A percentile compares a stretch with the other conserved stretches of the same genome.
Conservation (phyloP, 2,329 filamentous ascomycete genomes). For the Cryphonectria naterciae region DNA sequence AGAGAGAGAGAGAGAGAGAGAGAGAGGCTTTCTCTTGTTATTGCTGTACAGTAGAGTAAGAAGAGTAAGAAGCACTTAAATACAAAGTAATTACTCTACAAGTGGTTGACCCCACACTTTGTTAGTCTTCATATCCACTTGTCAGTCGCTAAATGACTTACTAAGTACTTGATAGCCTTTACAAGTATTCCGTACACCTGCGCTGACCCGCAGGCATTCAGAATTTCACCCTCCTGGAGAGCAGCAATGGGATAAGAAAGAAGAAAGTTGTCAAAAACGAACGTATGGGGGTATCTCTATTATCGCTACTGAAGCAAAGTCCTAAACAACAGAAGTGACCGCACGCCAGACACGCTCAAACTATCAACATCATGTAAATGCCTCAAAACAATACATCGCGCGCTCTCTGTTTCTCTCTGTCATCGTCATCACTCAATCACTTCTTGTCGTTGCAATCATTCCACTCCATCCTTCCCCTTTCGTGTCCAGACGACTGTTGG, state of each 20-base stretch:
- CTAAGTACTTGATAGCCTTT: no score
- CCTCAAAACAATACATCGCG: slow-evolving; percentile 2
- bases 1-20: neutral
- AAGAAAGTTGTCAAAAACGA: neutral
- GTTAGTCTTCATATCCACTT: no score
- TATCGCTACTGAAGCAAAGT: slow-evolving; percentile 18
- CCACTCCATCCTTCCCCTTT: neutral
- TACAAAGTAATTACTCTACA: no score
- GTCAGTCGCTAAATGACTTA: no score
- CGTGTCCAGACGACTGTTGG: slow-evolving; percentile 3
- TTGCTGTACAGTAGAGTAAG: no score
- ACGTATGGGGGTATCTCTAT: slow-evolving; percentile 29
- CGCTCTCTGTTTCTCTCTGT: neutral
- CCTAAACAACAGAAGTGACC: neutral
- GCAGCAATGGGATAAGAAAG: neutral
- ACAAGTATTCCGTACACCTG: no score
- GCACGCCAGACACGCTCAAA: slow-evolving; percentile 9
- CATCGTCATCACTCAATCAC: slow-evolving; percentile 18
- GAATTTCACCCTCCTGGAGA: neutral
- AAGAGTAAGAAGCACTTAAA: no score
- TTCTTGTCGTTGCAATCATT: slow-evolving; percentile 11
- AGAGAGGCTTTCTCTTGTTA: neutral
- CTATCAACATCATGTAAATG: slow-evolving; percentile 10
- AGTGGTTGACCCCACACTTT: no score
- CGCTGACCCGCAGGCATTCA: no score